These are phyloP conservation scores for Parachaetomium inaequale DNA, from an alignment of 495 filamentous ascomycete genomes.

Conservation along the genomic window DNA sequence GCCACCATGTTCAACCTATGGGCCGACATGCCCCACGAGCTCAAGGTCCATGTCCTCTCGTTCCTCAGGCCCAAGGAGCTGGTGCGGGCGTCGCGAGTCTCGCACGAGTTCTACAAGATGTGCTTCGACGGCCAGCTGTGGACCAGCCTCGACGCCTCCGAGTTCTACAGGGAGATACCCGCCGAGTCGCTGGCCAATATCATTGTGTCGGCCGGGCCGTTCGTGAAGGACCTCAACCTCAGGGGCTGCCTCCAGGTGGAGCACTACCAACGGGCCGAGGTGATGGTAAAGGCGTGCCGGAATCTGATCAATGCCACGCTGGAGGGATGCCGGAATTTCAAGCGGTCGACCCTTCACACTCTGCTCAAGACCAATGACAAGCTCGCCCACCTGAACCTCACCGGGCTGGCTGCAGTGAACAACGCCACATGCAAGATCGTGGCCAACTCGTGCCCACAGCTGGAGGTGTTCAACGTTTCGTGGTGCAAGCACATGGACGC, in stretches of 20 bases:
- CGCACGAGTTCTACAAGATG: conserved; percentile 73
- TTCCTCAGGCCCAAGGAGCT: conserved; percentile 79
- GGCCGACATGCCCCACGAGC: conserved; percentile 74
- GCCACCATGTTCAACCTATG: conserved; percentile 65
- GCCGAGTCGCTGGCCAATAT: conserved; percentile 79
- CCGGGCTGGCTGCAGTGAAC: conserved; percentile 71
- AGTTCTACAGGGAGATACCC: conserved; percentile 84
- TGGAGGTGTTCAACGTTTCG: conserved; percentile 81
- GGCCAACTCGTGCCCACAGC: conserved; percentile 71
- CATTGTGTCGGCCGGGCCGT: conserved; percentile 79
- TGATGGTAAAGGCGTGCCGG: conserved; percentile 71
- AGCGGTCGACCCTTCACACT: conserved; percentile 67
- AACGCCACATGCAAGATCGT: conserved; percentile 88
- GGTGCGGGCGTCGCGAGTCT: conserved; percentile 75
- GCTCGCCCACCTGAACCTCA: conserved; percentile 78
- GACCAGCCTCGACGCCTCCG: conserved; percentile 75
- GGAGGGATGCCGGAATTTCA: conserved; percentile 83
- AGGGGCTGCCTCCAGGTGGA: conserved; percentile 62
- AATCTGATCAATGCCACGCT: conserved; percentile 86
- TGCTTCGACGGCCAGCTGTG: conserved; percentile 97
- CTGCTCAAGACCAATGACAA: conserved; percentile 74
- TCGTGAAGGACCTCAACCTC: conserved; percentile 82
- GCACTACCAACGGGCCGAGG: conserved; percentile 71
- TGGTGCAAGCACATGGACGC: conserved; percentile 87
- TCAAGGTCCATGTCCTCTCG: conserved; percentile 72